phyloP scores from a whole-genome alignment of 305 asterid species.

The Galium porrigens region DNA sequence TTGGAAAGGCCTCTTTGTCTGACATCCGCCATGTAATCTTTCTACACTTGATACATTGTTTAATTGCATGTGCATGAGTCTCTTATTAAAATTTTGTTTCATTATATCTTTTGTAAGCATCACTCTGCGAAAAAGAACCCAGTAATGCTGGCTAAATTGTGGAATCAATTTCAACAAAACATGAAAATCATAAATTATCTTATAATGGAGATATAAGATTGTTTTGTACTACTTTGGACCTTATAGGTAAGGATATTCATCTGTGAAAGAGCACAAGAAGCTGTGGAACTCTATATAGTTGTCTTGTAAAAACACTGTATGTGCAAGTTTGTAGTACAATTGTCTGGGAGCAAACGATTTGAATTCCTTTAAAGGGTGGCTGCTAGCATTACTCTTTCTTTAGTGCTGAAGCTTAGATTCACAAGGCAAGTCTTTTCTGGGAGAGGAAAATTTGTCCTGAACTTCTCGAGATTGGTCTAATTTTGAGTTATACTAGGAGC shows the following conservation, averaged over 20 bases:
- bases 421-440: not conserved
- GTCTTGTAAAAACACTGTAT: not conserved
- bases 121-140: not conserved
- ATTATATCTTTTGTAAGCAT: not conserved
- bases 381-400: not conserved
- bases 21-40: constrained; percentile 78
- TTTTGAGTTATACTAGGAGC: not conserved
- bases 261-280: not conserved
- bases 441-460: not conserved
- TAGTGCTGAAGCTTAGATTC: not conserved
- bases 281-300: not conserved
- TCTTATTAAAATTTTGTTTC: not conserved
- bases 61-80: not conserved
- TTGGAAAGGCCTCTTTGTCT: constrained; percentile 86
- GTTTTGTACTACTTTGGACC: not conserved
- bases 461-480: not conserved
- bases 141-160: not conserved
- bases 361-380: not conserved
- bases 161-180: not conserved
- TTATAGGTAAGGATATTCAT: not conserved
- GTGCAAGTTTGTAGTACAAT: no score
- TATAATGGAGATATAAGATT: not conserved
- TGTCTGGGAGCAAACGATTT: not conserved
- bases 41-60: constrained; percentile 12
- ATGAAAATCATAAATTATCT: not conserved